A percentile compares a stretch with the other conserved stretches of the same genome.
phyloP scores from a whole-genome alignment of 768 basidiomycete genomes.

The Gymnopilus junonius region DNA sequence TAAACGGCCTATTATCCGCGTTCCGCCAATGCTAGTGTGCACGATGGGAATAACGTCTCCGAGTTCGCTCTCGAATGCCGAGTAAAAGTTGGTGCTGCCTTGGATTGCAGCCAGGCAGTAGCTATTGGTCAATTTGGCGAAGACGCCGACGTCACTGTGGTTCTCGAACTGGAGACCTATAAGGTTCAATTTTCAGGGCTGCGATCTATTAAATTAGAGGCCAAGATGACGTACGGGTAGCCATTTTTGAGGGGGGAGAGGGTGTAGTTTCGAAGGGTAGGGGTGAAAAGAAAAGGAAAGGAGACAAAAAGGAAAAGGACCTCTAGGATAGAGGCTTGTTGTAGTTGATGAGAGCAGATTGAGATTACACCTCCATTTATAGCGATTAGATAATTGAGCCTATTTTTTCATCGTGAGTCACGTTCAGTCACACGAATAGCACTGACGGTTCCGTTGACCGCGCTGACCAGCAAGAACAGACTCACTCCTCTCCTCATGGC shows the following conservation, averaged over 20 bases:
- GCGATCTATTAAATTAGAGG: constrained; percentile 6
- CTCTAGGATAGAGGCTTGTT: neutral
- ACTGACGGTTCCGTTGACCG: neutral
- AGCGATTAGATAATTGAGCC: constrained; percentile 26
- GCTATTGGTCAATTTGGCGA: constrained; percentile 96
- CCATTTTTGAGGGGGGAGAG: constrained; percentile 38
- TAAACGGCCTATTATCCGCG: constrained; percentile 90
- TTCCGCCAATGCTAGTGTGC: constrained; percentile 94
- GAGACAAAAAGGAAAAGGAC: neutral
- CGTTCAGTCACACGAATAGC: constrained; percentile 27
- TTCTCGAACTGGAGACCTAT: constrained; percentile 93
- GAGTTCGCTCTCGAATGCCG: constrained; percentile 90
- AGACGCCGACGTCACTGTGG: constrained; percentile 94
- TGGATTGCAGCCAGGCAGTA: constrained; percentile 95
- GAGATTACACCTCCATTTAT: constrained; percentile 14
- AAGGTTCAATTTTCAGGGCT: constrained; percentile 18
- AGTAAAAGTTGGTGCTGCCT: constrained; percentile 97
- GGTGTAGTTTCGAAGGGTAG: neutral
- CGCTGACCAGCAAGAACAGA: neutral
- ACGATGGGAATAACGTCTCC: constrained; percentile 94
- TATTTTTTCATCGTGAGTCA: constrained; percentile 26
- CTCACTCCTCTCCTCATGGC: constrained; percentile 4
- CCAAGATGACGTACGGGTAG: constrained; percentile 45
- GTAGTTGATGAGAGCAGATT: constrained; percentile 12
- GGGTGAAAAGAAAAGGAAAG: constrained; percentile 1